Evolutionary conservation across 495 filamentous ascomycete genomes (phyloP), one percentile per base, ranked within the genome.

Genomic region (Elasticomyces elasticus): DNA sequence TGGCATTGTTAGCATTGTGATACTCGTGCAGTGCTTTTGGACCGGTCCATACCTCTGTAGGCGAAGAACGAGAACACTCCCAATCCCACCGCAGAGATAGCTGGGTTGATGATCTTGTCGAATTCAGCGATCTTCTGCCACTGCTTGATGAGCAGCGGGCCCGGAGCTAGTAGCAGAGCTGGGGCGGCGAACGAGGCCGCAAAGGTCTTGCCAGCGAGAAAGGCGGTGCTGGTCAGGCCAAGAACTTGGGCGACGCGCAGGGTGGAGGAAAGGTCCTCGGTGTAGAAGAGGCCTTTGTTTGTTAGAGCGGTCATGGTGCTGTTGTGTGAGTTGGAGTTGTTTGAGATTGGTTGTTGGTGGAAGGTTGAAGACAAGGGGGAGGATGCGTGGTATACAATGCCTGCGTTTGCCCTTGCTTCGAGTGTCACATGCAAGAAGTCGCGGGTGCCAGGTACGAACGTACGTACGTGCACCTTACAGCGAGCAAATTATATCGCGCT

Each of bases 81-180:
- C 0, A 68, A 55, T 0, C 71, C 63, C 20, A 68, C 20, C 15
- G 65, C 42, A 0, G 68, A 60, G 5, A 73, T 49, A 0, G 62
- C 33, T 0, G 72, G 69, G 19, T 74, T 66, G 23, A 65, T 43
- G 11, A 35, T 33, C 20, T 62, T 66, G 35, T 73, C 77, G 1
- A 38, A 51, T 28, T 61, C 23, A 62, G 62, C 75, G 24, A 66
- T 53, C 20, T 46, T 53, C 41, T 60, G 40, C 77, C 76, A 82
- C 63, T 81, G 77, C 15, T 54, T 59, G 17, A 75, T 73, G 45
- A 80, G 68, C 11, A 80, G 59, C 0, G 75, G 70, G 5, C 70
- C 62, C 0, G 80, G 80, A 0, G 76, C 72, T 44, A 74, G 62
- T 20, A 82, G 70, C 12, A 82, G 59, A 43, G 71, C 67, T 4